phyloP scores from a whole-genome alignment of 306 rosid genomes.

The Lathyrus aphaca region DNA sequence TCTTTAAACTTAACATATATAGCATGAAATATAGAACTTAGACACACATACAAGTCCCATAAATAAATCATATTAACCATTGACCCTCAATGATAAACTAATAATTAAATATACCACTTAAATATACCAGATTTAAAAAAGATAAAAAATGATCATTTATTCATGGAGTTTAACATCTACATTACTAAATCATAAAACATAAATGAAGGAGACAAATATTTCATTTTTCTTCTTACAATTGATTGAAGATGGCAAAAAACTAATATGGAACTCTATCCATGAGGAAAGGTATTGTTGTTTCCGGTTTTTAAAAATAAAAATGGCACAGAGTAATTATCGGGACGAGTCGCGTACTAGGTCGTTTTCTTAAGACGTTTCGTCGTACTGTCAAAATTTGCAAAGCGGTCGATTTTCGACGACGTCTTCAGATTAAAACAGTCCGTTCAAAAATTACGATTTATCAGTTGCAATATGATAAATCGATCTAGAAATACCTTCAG shows the following conservation, averaged over 20 bases:
- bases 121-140: constrained; percentile 39
- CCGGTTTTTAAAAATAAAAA: too few relatives aligned
- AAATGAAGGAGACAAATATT: constrained; percentile 46
- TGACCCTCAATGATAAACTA: constrained; percentile 30
- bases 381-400: too few relatives aligned
- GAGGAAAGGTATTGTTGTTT: constrained; percentile 46
- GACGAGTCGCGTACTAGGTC: too few relatives aligned
- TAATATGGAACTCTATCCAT: constrained; percentile 51
- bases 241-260: constrained; percentile 49
- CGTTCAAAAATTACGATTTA: too few relatives aligned
- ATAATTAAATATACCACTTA: too few relatives aligned
- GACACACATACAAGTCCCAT: constrained; percentile 8
- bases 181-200: constrained; percentile 51
- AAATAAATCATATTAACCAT: constrained; percentile 29
- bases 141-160: constrained; percentile 44
- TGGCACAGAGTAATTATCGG: too few relatives aligned
- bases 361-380: too few relatives aligned
- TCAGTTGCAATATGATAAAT: too few relatives aligned
- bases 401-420: too few relatives aligned
- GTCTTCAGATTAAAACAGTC: too few relatives aligned
- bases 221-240: constrained; percentile 73
- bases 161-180: constrained; percentile 52
- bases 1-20: constrained; percentile 27
- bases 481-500: too few relatives aligned
- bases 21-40: constrained; percentile 35